Base-by-base conservation (phyloP, 1,284 basidiomycete species). In the Sphagnurus paluster region DNA sequence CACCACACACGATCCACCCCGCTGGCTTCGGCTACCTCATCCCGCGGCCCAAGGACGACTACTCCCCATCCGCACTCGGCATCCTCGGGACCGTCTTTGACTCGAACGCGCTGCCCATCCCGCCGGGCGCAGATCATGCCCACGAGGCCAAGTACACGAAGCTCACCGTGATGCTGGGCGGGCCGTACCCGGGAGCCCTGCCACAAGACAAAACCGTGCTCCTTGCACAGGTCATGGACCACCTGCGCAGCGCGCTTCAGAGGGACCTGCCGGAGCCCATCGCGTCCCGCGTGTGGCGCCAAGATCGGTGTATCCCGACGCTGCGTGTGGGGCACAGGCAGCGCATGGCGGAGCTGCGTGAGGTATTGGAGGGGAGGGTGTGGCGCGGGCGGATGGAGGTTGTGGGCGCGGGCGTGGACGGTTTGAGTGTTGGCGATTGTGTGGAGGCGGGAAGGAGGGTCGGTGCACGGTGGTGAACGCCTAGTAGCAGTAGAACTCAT, bases 11-110 rank as follows among this genome's bases (percentile, higher is more conserved):
- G 28, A 73, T 90, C 24, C 87, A 92, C 58, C 90, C 90, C 0
- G 71, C 78, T 10, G 96, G 95, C 0, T 98, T 98, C 65, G 96
- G 96, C 1, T 98, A 96, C 69, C 84, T 99, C 54, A 79, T 97
- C 43, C 93, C 95, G 0, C 86, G 94, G 5, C 81, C 87, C 0
- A 54, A 40, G 46, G 69, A 58, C 24, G 84, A 65, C 10, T 80
- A 81, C 62, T 67, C 60, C 14, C 19, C 44, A 62, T 21, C 30
- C 13, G 30, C 13, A 7, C 57, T 79, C 48, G 80, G 86, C 5
- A 75, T 93, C 25, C 75, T 94, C 0, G 92, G 92, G 2, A 82
- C 84, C 16, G 87, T 93, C 5, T 95, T 95, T 64, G 92, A 95
- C 65, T 90, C 87, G 0, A 85, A 77, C 38, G 77, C 86, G 2